phyloP scores from a whole-genome alignment of 2,329 filamentous ascomycete species.

The Hansfordia pulvinata region DNA sequence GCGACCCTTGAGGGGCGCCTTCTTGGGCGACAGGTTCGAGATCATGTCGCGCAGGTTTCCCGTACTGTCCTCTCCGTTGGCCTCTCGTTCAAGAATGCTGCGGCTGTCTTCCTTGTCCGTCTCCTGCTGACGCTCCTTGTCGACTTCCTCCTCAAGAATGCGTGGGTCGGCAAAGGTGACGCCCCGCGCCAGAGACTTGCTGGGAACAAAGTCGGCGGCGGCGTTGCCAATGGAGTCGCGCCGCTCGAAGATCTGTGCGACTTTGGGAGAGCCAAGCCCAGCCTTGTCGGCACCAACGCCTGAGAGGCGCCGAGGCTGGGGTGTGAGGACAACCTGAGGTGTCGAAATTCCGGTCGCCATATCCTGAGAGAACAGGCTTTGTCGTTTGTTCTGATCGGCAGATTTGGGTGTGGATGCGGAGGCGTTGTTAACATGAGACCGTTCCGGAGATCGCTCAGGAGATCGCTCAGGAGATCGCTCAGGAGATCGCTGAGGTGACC shows the following conservation, averaged over 20 bases:
- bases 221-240: slow-evolving; percentile 59
- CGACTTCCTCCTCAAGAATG: slow-evolving; percentile 46
- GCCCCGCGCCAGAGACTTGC: slow-evolving; percentile 20
- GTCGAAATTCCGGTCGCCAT: slow-evolving; percentile 40
- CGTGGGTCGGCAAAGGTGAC: slow-evolving; percentile 56
- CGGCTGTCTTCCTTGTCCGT: slow-evolving; percentile 45
- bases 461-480: no score
- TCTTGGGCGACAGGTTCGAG: slow-evolving; percentile 63
- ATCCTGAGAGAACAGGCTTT: slow-evolving; percentile 17
- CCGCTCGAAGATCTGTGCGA: slow-evolving; percentile 57
- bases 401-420: slow-evolving; percentile 11
- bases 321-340: slow-evolving; percentile 50
- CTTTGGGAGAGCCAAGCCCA: slow-evolving; percentile 62
- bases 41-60: slow-evolving; percentile 66
- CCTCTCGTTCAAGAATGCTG: slow-evolving; percentile 39
- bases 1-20: slow-evolving; percentile 49
- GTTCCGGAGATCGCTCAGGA: no score
- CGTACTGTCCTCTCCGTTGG: slow-evolving; percentile 43
- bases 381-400: slow-evolving; percentile 15
- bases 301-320: slow-evolving; percentile 44
- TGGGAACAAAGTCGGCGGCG: slow-evolving; percentile 47
- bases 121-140: slow-evolving; percentile 46
- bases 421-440: not conserved
- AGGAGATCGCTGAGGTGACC: no score
- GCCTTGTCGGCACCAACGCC: slow-evolving; percentile 56